A percentile compares a stretch with the other conserved stretches of the same genome.
Conservation (phyloP, 495 filamentous ascomycete species). For the Penicillium coprophilum region DNA sequence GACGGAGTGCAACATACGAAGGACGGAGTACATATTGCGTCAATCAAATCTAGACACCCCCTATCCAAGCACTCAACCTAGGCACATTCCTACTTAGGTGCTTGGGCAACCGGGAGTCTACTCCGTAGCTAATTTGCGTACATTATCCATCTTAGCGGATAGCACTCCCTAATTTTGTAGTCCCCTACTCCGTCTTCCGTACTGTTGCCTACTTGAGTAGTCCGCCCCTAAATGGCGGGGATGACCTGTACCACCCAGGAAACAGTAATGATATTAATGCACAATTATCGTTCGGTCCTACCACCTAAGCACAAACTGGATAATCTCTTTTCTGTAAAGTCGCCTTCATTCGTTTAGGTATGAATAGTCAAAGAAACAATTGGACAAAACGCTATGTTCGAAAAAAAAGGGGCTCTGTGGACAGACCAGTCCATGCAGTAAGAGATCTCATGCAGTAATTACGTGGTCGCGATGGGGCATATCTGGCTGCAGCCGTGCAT, state of each 20-base stretch:
- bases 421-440: slow-evolving; percentile 9
- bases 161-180: background rate
- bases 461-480: slow-evolving; percentile 9
- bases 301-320: slow-evolving; percentile 8
- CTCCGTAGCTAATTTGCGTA: background rate
- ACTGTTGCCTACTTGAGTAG: background rate
- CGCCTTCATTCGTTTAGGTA: background rate
- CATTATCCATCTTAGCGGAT: background rate
- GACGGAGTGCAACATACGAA: background rate
- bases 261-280: slow-evolving; percentile 2
- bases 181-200: too few relatives aligned
- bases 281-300: slow-evolving; percentile 12
- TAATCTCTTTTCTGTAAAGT: slow-evolving; percentile 4
- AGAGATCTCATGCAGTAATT: slow-evolving; percentile 7
- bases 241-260: slow-evolving; percentile 4
- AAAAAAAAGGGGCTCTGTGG: slow-evolving; percentile 14
- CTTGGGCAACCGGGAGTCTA: background rate
- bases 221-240: slow-evolving; percentile 1
- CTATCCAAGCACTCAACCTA: slow-evolving; percentile 3
- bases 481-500: background rate
- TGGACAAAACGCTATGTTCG: slow-evolving; percentile 6
- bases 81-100: background rate
- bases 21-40: slow-evolving; percentile 9
- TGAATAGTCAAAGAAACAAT: slow-evolving; percentile 3
- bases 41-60: slow-evolving; percentile 20